Conservation (phyloP, 2,329 filamentous ascomycete species). For the Phialophora tarda region DNA sequence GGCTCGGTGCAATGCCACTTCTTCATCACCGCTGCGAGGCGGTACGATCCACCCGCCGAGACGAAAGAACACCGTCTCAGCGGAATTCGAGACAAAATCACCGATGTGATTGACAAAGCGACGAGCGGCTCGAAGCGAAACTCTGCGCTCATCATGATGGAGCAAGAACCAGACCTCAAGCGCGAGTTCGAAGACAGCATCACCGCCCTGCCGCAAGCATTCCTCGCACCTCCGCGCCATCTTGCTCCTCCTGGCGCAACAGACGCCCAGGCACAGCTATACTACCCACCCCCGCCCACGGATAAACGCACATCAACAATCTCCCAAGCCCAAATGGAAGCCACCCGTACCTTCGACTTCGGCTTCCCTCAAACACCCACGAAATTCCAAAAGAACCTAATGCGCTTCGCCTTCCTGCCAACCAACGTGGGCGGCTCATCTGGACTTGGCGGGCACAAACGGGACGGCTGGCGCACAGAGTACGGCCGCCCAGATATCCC, state of each 20-base stretch:
- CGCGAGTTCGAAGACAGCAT: constrained; percentile 73
- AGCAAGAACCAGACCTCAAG: constrained; percentile 80
- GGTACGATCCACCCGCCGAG: constrained; percentile 46
- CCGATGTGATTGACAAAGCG: constrained; percentile 84
- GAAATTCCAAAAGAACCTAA: constrained; percentile 84
- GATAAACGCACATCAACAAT: constrained; percentile 31
- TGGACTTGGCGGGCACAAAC: constrained; percentile 40
- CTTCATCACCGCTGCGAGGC: constrained; percentile 82
- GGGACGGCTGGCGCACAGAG: constrained; percentile 85
- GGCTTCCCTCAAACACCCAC: constrained; percentile 85
- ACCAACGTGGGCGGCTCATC: constrained; percentile 32
- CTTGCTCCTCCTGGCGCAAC: constrained; percentile 17
- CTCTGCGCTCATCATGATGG: constrained; percentile 75
- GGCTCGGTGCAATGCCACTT: constrained; percentile 93
- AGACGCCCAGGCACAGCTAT: constrained; percentile 13
- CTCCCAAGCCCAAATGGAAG: constrained; percentile 34
- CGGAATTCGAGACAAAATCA: constrained; percentile 79
- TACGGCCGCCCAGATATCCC: constrained; percentile 89
- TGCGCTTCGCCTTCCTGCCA: constrained; percentile 84
- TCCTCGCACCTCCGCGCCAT: constrained; percentile 40
- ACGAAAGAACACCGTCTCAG: constrained; percentile 58
- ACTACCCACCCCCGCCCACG: constrained; percentile 33
- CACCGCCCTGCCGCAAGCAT: constrained; percentile 72
- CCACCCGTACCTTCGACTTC: constrained; percentile 66
- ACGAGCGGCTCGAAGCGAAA: constrained; percentile 74